Base-by-base conservation (phyloP, 1,284 basidiomycete species). In the Microbotryum intermedium region DNA sequence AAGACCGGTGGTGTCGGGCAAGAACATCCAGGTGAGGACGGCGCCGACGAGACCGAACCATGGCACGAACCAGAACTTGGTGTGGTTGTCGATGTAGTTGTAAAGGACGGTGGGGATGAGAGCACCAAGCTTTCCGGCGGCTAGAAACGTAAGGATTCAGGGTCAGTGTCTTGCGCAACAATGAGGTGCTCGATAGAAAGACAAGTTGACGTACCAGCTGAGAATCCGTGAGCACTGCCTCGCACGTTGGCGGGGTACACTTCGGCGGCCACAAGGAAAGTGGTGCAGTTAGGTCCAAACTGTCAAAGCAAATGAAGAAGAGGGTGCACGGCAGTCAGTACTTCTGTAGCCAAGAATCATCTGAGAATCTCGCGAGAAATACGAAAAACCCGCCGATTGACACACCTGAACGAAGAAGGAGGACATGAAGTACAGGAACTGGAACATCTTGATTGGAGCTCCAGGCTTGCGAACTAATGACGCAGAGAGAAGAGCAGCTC, bases 41-140 rank as follows among this genome's bases (percentile, higher is more conserved):
- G 75, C 73, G 30, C 78, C 80, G 58, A 73, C 71, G 29, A 81
- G 74, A 53, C 78, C 79, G 72, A 81, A 81, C 76, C 78, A 79
- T 61, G 76, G 77, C 11, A 80, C 79, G 59, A 79, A 75, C 78
- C 77, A 78, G 74, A 80, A 80, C 73, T 78, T 75, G 65, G 76
- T 77, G 54, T 59, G 65, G 47, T 58, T 52, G 39, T 56, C 50
- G 49, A 65, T 69, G 69, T 76, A 76, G 67, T 74, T 73, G 72
- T 76, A 76, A 7, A 74, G 56, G 30, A 76, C 73, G 6, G 75
- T 72, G 2, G 75, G 72, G 1, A 72, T 66, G 39, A 75, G 66
- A 7, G 75, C 75, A 55, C 75, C 74, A 39, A 73, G 70, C 69
- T 76, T 76, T 58, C 75, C 74, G 13, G 64, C 61, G 0, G 75